Evolutionary conservation across 2,329 filamentous ascomycete species (phyloP), one percentile per base, ranked within the genome.

Genomic region (Phyllosticta citriasiana): DNA sequence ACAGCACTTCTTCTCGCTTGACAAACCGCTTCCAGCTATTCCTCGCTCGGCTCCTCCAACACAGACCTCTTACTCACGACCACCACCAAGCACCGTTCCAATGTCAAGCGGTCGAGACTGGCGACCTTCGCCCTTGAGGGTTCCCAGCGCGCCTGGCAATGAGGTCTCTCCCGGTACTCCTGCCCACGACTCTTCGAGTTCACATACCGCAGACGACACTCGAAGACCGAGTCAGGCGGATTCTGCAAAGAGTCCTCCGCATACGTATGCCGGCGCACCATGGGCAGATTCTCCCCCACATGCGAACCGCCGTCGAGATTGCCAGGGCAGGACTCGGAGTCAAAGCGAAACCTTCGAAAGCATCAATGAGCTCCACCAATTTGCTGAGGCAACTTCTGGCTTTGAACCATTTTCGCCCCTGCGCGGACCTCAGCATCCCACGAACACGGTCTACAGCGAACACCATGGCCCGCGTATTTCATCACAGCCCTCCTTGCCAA

Each of bases 381-480:
- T 76, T 54, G 73, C 69, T 24, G 72, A 74, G 66, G 73, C 73
- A 19, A 75, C 72, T 12, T 70, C 68, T 33, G 64, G 69, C 25
- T 64, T 68, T n/a, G 71, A 71, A n/a, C 67, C 73, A 1, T 73
- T 74, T 57, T 69, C 68, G 26, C 66, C 71, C 50, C 62, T 69
- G 53, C 64, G 58, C 52, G 40, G 40, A 16, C 16, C 40, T 7
- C 66, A 66, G 69, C 56, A 68, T 69, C 61, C 65, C 57, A 5
- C 68, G 69, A 53, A 68, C 70, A 3, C 52, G 70, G 47, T 22
- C 30, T 61, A 61, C 59, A 54, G 35, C 53, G 59, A 61, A 24
- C 57, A 57, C 54, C 53, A 61, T 7, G 53, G 63, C 8, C 63
- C 67, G 19, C 63, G 63, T n/a, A 40, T 59, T 4, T 53, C 47